phyloP scores from a whole-genome alignment of 495 filamentous ascomycete genomes.

The Podospora sp. region DNA sequence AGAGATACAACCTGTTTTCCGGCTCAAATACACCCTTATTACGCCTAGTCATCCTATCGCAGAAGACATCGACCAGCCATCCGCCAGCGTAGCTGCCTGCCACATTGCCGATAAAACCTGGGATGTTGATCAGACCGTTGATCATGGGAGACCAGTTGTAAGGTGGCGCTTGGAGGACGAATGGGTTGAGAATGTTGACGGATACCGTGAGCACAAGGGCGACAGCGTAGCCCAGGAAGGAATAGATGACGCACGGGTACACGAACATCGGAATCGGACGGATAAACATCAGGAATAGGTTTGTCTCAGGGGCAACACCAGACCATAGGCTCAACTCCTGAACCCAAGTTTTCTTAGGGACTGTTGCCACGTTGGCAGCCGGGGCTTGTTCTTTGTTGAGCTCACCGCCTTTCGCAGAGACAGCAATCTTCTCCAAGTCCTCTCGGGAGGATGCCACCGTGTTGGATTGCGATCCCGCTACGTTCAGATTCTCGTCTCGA shows the following conservation, averaged over 20 bases:
- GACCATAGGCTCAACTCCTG: constrained; percentile 37
- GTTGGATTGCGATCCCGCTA: neutral
- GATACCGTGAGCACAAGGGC: constrained; percentile 59
- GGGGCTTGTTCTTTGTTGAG: neutral
- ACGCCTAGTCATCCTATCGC: constrained; percentile 48
- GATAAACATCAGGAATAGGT: constrained; percentile 34
- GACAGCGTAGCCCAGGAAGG: constrained; percentile 47
- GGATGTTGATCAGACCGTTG: constrained; percentile 59
- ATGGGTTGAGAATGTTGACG: constrained; percentile 66
- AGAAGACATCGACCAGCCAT: constrained; percentile 49
- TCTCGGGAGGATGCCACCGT: constrained; percentile 7
- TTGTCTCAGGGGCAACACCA: constrained; percentile 27
- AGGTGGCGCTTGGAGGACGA: constrained; percentile 64
- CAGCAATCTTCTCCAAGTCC: constrained; percentile 8
- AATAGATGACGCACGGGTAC: constrained; percentile 47
- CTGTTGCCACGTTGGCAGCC: neutral
- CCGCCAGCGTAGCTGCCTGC: constrained; percentile 46
- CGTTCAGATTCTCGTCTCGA: constrained; percentile 30
- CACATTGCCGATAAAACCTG: constrained; percentile 52
- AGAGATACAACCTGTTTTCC: constrained; percentile 55
- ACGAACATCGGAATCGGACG: constrained; percentile 45
- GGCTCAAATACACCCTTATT: constrained; percentile 58
- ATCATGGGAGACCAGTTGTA: constrained; percentile 61
- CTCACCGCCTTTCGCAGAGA: neutral
- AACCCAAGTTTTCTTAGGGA: constrained; percentile 32